Evolutionary conservation across 345 rosid species (phyloP).

Genomic region (Eucalyptus caleyi): DNA sequence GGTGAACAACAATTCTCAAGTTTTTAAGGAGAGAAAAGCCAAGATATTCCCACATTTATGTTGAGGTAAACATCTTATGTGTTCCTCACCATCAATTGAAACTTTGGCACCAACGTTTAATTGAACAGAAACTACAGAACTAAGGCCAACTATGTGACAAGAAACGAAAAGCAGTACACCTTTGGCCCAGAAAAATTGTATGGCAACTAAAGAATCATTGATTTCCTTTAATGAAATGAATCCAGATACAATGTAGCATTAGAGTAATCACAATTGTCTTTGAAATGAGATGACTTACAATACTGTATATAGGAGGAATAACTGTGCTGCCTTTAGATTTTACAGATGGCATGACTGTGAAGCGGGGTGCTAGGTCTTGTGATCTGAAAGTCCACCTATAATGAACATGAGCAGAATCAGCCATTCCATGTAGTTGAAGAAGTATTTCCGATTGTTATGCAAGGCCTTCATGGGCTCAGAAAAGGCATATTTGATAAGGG

Average conservation of each 20-base stretch:
- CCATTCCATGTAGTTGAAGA: neutral
- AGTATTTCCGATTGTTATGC: neutral
- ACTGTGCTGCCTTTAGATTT: conserved; percentile 34
- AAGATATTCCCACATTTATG: neutral
- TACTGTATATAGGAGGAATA: conserved; percentile 69
- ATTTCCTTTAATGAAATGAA: neutral
- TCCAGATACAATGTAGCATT: neutral
- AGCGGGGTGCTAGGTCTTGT: conserved; percentile 70
- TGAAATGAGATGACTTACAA: conserved; percentile 30
- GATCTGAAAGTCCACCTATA: conserved; percentile 91
- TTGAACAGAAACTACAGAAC: neutral
- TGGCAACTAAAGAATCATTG: neutral
- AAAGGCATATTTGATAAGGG: neutral
- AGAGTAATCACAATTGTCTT: neutral
- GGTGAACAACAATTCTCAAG: neutral
- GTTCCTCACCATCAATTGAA: neutral
- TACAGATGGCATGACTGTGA: conserved; percentile 67
- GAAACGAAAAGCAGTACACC: neutral
- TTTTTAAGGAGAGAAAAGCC: neutral
- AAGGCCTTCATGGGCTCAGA: neutral
- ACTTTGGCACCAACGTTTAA: neutral
- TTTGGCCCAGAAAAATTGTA: neutral
- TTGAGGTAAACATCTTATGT: neutral
- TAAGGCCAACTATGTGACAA: neutral
- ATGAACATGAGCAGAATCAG: neutral